A percentile compares a stretch with the other conserved stretches of the same genome.
Evolutionary conservation across 2,329 filamentous ascomycete genomes (phyloP).

Genomic region (Aspergillus puulaauensis): DNA sequence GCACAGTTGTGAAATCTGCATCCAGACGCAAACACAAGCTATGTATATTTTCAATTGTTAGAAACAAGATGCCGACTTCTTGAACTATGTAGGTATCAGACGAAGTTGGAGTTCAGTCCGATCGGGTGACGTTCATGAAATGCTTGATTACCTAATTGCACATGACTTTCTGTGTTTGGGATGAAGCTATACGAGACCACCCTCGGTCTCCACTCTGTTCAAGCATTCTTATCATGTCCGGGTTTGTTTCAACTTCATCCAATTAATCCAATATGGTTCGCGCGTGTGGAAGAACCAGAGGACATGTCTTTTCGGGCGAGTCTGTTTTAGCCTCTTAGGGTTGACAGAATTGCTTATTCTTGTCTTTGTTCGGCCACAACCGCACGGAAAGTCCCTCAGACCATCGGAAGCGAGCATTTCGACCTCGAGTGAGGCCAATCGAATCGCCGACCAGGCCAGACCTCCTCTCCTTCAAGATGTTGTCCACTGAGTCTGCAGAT

Average conservation of each 20-base stretch:
- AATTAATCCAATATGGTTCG: background rate
- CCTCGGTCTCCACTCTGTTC: background rate
- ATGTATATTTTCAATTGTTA: background rate
- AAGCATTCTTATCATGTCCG: background rate
- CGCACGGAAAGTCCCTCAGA: background rate
- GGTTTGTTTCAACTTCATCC: background rate
- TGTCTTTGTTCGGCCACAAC: background rate
- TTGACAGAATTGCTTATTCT: background rate
- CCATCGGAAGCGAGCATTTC: background rate
- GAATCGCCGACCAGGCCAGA: background rate
- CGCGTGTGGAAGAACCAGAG: background rate
- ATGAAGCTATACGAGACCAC: conserved; percentile 1
- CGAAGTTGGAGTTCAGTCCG: background rate
- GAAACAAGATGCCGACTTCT: background rate
- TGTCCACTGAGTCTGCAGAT: conserved; percentile 27
- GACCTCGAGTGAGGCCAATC: background rate
- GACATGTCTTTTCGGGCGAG: background rate
- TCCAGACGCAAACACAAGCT: conserved; percentile 3
- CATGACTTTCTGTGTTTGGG: background rate
- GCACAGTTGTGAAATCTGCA: conserved; percentile 13
- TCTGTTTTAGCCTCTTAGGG: background rate
- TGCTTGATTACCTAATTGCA: conserved; percentile 1
- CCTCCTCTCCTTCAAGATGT: background rate
- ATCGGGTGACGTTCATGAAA: conserved; percentile 3
- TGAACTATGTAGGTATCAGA: background rate